A percentile compares a stretch with the other conserved stretches of the same genome.
phyloP scores from a whole-genome alignment of 257 asterid genomes.

The Paraleonurus japonicus region DNA sequence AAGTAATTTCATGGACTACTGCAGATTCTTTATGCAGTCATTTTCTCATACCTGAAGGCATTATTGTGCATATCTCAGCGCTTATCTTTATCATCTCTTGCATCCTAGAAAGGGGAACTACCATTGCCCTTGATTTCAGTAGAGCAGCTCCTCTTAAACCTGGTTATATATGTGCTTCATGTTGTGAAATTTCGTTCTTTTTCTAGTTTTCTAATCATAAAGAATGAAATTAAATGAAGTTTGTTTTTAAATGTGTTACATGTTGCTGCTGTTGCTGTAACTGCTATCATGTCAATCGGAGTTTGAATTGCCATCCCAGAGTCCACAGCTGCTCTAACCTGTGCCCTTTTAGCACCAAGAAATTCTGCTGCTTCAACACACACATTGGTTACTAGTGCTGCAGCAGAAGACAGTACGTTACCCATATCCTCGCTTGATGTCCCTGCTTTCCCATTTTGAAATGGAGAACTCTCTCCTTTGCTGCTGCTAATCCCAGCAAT shows the following conservation, averaged over 20 bases:
- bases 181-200: not conserved
- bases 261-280: constrained; percentile 68
- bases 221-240: not conserved
- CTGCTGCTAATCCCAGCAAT: constrained; percentile 52
- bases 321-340: constrained; percentile 52
- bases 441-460: constrained; percentile 20
- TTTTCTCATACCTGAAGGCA: constrained; percentile 51
- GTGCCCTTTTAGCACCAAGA: constrained; percentile 53
- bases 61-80: constrained; percentile 47
- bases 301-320: constrained; percentile 61
- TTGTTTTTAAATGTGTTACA: constrained; percentile 29
- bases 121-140: constrained; percentile 53
- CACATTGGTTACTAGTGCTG: constrained; percentile 54
- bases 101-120: constrained; percentile 34
- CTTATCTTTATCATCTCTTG: constrained; percentile 43
- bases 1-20: not conserved
- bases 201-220: not conserved
- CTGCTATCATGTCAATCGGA: constrained; percentile 59
- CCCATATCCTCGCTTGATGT: constrained; percentile 36
- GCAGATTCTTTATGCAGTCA: not conserved
- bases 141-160: constrained; percentile 61
- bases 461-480: constrained; percentile 26
- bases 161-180: constrained; percentile 19
- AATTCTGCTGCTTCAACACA: constrained; percentile 72
- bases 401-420: constrained; percentile 52